Evolutionary conservation across 192 early-diverging fungal genomes (phyloP), one percentile per base, ranked within the genome.

Genomic region (Mortierella hygrophila): DNA sequence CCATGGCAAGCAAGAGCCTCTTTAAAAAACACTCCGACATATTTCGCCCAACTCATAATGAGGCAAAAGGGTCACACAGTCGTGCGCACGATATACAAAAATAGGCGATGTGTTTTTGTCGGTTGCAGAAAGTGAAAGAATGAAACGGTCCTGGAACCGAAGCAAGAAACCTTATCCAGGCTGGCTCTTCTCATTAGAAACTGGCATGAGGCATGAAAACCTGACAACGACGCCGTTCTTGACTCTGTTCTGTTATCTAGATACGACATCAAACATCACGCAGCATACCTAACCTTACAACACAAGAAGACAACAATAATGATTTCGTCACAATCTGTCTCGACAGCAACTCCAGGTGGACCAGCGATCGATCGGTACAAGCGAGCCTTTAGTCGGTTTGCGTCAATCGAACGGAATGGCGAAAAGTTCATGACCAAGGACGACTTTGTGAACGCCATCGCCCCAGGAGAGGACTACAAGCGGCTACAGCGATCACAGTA

Each of bases 391-490:
- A 77, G 85, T 46, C 85, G 88, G 32, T 82, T 89, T 83, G 92
- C 93, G 18, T 90, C 91, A 9, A 69, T 92, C 49, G 86, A 92
- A 44, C 82, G 88, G 54, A 82, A 92, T 40, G 90, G 89, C 47
- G 78, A 89, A 63, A 85, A 88, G 63, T 91, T 82, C 78, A 93
- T 94, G 93, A 90, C 82, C 54, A 77, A 82, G 70, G 92, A 92
- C 40, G 93, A 94, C 76, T 94, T 94, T 70, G 81, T 92, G 44
- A 83, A 79, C 38, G 92, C 93, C 16, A 88, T 94, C n/a, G 89
- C 90, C 20, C 91, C 89, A 42, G 90, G 83, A 10, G 91, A 91
- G 78, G 91, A 93, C 72, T 92, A 91, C 86, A 88, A 89, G 76
- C 90, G 92, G 88, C 87, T 92, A 57, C 81, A 91, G 74, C 88